phyloP scores from a whole-genome alignment of 2,329 filamentous ascomycete genomes.

The Scedosporium boydii region DNA sequence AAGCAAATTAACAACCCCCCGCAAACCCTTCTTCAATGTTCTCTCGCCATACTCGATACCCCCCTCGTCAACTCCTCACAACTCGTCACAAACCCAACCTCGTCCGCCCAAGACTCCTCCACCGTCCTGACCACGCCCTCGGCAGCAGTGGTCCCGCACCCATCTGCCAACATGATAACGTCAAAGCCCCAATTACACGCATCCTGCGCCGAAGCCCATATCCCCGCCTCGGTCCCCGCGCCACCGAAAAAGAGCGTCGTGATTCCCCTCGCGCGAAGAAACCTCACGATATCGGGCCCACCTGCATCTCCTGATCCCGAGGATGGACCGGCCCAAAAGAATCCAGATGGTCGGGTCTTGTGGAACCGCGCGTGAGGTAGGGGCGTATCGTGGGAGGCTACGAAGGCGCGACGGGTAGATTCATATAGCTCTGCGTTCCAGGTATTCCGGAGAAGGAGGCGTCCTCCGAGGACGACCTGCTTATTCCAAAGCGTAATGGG shows the following conservation, averaged over 20 bases:
- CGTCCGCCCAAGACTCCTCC: background rate
- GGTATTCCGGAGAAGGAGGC: conserved; percentile 37
- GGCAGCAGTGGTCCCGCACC: conserved; percentile 36
- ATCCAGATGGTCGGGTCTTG: conserved; percentile 49
- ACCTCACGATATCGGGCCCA: conserved; percentile 22
- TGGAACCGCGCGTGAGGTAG: conserved; percentile 37
- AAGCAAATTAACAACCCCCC: too few species aligned
- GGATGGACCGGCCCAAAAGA: conserved; percentile 37
- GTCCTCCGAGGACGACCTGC: conserved; percentile 17
- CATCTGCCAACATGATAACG: conserved; percentile 45
- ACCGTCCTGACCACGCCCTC: background rate
- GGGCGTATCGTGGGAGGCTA: conserved; percentile 20
- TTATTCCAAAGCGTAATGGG: conserved; percentile 16
- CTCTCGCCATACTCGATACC: background rate
- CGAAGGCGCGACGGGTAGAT: conserved; percentile 24
- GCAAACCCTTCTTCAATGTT: too few species aligned
- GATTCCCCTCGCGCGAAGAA: conserved; percentile 26
- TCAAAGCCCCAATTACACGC: conserved; percentile 46
- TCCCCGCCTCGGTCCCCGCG: conserved; percentile 54
- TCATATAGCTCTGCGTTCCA: conserved; percentile 48
- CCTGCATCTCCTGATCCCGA: background rate
- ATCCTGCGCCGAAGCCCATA: conserved; percentile 45
- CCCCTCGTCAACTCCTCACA: conserved; percentile 5
- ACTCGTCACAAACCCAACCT: conserved; percentile 6
- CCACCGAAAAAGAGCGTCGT: conserved; percentile 46